These are phyloP conservation scores for Penicillium parvum DNA, from an alignment of 495 filamentous ascomycete genomes.

Conservation along the genomic window DNA sequence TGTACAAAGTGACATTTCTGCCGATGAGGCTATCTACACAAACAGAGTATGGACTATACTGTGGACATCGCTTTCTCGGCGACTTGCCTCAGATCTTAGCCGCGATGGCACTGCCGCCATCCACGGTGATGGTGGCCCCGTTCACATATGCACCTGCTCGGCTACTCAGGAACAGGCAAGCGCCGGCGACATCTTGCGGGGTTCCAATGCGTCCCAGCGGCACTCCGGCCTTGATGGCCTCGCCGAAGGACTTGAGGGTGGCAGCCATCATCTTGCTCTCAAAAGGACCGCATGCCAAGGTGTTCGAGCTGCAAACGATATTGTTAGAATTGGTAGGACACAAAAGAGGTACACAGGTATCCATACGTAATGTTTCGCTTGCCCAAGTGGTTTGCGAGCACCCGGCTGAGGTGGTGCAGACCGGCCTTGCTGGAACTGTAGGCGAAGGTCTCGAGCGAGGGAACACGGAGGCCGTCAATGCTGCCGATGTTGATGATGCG, in stretches of 20 bases:
- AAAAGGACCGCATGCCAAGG: conserved; percentile 76
- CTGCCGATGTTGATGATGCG: conserved; percentile 75
- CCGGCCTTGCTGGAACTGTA: conserved; percentile 75
- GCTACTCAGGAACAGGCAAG: conserved; percentile 69
- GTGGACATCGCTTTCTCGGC: no score
- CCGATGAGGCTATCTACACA: conserved; percentile 1
- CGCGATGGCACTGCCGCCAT: conserved; percentile 58
- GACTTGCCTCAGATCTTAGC: conserved; percentile 47
- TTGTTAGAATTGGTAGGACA: not conserved
- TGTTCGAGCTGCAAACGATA: conserved; percentile 44
- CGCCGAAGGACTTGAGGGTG: conserved; percentile 57
- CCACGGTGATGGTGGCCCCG: conserved; percentile 69
- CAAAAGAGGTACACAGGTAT: not conserved
- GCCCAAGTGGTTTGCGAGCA: conserved; percentile 67
- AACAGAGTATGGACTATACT: no score
- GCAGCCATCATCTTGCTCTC: conserved; percentile 81
- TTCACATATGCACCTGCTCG: conserved; percentile 70
- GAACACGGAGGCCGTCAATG: conserved; percentile 63
- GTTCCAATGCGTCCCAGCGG: conserved; percentile 70
- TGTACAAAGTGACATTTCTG: not conserved
- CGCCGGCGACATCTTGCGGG: conserved; percentile 68
- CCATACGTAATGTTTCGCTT: conserved; percentile 61
- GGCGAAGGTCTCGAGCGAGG: conserved; percentile 67
- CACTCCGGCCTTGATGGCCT: conserved; percentile 57
- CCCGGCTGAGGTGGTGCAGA: conserved; percentile 65